Percentiles rank a stretch among this genome's conserved stretches.
Conservation (phyloP, 2,329 filamentous ascomycete genomes). For the Sporothrix brunneoviolacea region DNA sequence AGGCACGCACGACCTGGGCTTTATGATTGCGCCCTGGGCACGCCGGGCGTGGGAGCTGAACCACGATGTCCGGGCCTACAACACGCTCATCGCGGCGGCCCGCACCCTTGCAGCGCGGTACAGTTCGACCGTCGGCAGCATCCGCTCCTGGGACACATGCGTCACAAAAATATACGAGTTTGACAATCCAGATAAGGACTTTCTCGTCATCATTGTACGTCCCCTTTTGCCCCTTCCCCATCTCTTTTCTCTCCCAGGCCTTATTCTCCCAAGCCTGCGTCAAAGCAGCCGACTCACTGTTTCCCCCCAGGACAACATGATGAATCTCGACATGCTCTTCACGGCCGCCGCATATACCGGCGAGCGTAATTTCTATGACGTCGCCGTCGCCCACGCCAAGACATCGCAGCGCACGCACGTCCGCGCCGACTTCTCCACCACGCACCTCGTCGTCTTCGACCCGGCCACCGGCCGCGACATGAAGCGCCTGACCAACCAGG, state of each 20-base stretch:
- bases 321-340: slow-evolving; percentile 38
- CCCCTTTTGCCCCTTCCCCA: too few relatives aligned
- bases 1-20: slow-evolving; percentile 37
- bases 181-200: slow-evolving; percentile 28
- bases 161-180: slow-evolving; percentile 33
- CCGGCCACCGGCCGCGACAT: slow-evolving; percentile 35
- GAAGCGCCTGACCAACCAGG: slow-evolving; percentile 40
- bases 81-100: slow-evolving; percentile 29
- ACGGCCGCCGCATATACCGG: slow-evolving; percentile 31
- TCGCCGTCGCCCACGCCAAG: slow-evolving; percentile 33
- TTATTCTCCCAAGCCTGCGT: too few relatives aligned
- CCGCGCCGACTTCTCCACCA: slow-evolving; percentile 30
- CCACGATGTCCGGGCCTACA: slow-evolving; percentile 28
- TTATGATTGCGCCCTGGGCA: slow-evolving; percentile 36
- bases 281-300: too few relatives aligned
- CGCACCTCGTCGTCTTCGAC: slow-evolving; percentile 40
- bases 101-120: slow-evolving; percentile 33
- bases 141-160: slow-evolving; percentile 39
- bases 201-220: slow-evolving; percentile 36
- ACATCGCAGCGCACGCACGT: slow-evolving; percentile 36
- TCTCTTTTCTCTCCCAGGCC: too few relatives aligned
- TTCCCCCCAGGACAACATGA: slow-evolving; percentile 31
- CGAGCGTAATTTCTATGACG: slow-evolving; percentile 25
- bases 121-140: slow-evolving; percentile 26
- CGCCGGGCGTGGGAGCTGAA: slow-evolving; percentile 33